Evolutionary conservation across 2,329 filamentous ascomycete genomes (phyloP).

Genomic region (Berkeleyomyces rouxiae): DNA sequence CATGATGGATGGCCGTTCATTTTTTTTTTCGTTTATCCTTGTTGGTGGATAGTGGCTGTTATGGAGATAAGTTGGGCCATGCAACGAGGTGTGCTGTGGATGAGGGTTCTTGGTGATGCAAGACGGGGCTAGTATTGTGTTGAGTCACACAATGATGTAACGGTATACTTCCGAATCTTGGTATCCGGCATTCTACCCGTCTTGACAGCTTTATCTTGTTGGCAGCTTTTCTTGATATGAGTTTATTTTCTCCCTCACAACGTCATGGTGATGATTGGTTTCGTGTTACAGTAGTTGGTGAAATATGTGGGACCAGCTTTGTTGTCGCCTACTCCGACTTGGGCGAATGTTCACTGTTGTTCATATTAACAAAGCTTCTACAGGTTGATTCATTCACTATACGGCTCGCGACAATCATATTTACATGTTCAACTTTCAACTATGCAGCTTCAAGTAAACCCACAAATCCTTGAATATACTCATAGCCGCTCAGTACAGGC

Average conservation of each 20-base stretch:
- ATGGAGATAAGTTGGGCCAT: background rate
- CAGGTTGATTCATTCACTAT: too few species aligned
- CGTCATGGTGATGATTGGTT: background rate
- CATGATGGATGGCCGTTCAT: conserved; percentile 1
- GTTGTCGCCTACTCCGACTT: too few species aligned
- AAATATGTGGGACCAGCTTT: too few species aligned
- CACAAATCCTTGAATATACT: too few species aligned
- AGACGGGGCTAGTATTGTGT: background rate
- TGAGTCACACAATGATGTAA: background rate
- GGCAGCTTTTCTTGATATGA: background rate
- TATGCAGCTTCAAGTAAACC: too few species aligned
- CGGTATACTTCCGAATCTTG: background rate
- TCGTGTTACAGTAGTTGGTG: too few species aligned
- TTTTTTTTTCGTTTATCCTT: conserved; percentile 6
- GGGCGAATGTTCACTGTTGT: too few species aligned
- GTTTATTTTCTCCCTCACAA: background rate
- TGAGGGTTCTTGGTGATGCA: background rate
- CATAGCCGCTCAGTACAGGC: too few species aligned
- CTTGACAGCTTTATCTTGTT: background rate
- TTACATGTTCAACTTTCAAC: too few species aligned
- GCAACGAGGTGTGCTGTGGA: background rate
- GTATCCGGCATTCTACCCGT: background rate
- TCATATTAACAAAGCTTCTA: too few species aligned
- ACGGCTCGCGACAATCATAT: too few species aligned
- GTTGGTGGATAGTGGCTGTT: background rate